A percentile compares a stretch with the other conserved stretches of the same genome.
Evolutionary conservation across 1,139 yeast species (phyloP).

Genomic region (Taphrina deformans): DNA sequence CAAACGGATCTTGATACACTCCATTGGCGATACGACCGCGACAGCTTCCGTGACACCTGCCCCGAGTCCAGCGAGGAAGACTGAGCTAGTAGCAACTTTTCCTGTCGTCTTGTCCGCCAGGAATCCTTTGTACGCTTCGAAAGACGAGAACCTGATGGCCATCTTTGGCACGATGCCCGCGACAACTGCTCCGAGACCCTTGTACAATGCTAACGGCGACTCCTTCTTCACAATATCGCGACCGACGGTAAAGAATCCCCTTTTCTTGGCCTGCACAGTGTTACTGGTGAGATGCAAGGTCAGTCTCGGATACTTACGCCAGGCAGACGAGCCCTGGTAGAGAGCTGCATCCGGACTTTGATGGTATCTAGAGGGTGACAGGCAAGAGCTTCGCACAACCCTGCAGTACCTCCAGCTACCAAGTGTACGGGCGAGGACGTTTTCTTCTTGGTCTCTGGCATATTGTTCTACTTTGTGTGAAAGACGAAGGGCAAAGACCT

Average conservation of each 20-base stretch:
- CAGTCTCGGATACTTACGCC: conserved; percentile 45
- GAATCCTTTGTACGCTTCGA: conserved; percentile 77
- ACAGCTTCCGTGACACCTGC: conserved; percentile 98
- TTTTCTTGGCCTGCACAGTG: conserved; percentile 53
- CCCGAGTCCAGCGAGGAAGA: conserved; percentile 91
- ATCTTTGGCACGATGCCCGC: conserved; percentile 97
- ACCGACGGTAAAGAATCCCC: conserved; percentile 86
- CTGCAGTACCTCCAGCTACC: conserved; percentile 96
- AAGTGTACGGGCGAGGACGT: conserved; percentile 53
- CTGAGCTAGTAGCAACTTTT: conserved; percentile 59
- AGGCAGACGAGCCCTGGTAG: conserved; percentile 29
- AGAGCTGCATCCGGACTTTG: conserved; percentile 55
- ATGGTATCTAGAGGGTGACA: conserved; percentile 93
- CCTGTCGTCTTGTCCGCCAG: conserved; percentile 60
- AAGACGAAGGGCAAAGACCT: too few relatives aligned
- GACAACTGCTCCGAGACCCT: conserved; percentile 95
- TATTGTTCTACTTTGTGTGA: too few relatives aligned
- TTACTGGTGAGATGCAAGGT: conserved; percentile 47
- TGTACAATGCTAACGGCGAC: conserved; percentile 81
- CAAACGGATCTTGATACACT: conserved; percentile 90
- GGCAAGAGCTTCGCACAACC: conserved; percentile 90
- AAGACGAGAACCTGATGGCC: conserved; percentile 95
- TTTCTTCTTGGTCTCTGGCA: conserved; percentile 38
- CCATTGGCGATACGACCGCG: conserved; percentile 92
- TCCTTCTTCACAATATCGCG: conserved; percentile 73